Conservation (phyloP, 306 rosid genomes). For the Cicer arietinum region DNA sequence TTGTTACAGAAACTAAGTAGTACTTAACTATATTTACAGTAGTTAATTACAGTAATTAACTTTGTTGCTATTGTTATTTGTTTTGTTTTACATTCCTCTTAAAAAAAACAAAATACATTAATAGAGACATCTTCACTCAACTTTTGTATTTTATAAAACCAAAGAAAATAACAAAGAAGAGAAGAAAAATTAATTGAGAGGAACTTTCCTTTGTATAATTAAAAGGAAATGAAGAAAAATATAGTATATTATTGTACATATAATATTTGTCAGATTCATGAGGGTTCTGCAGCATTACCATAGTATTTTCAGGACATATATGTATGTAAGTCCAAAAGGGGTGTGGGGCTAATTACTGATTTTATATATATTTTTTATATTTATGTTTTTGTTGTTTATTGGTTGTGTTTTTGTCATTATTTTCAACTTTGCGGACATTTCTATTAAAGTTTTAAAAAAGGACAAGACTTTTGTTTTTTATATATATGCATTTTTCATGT, state of each 20-base stretch:
- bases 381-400: conserved; percentile 18
- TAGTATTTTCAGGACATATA: conserved; percentile 10
- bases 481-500: conserved; percentile 34
- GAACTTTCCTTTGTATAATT: conserved; percentile 42
- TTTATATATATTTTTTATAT: neutral
- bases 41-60: neutral
- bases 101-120: neutral
- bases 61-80: conserved; percentile 28
- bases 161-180: neutral
- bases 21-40: neutral
- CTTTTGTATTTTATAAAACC: conserved; percentile 1
- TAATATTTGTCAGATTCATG: conserved; percentile 21
- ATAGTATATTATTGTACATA: conserved; percentile 7
- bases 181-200: conserved; percentile 17
- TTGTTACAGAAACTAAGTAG: conserved; percentile 37
- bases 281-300: conserved; percentile 8
- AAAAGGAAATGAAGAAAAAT: neutral
- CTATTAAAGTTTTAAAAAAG: conserved; percentile 9
- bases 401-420: conserved; percentile 5
- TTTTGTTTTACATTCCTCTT: neutral
- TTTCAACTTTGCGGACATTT: conserved; percentile 30
- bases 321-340: conserved; percentile 35
- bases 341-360: conserved; percentile 42
- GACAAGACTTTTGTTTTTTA: conserved; percentile 4
- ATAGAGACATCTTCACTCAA: neutral